Percentiles rank a stretch among this genome's conserved stretches.
phyloP scores from a whole-genome alignment of 73 alveolate genomes.

The Blepharisma stoltei region DNA sequence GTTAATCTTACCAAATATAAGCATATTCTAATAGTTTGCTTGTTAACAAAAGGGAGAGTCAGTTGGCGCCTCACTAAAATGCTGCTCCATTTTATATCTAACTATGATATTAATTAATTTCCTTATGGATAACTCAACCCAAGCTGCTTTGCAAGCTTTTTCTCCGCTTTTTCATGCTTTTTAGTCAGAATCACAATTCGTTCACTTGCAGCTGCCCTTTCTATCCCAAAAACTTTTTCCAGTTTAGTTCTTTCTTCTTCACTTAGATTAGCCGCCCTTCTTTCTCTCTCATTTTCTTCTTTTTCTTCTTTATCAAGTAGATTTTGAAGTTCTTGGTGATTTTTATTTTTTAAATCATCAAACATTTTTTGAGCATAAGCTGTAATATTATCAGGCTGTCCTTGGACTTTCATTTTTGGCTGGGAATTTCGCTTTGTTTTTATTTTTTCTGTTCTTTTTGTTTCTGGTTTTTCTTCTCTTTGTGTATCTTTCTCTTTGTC shows the following conservation, averaged over 20 bases:
- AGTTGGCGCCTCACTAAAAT: no score
- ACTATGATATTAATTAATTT: no score
- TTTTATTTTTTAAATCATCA: conserved; percentile 14
- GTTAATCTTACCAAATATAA: no score
- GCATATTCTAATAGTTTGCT: no score
- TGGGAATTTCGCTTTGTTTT: neutral
- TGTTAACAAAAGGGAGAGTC: no score
- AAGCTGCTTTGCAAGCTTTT: neutral
- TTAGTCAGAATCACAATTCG: neutral
- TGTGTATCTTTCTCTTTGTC: conserved; percentile 5
- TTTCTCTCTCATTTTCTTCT: conserved; percentile 21
- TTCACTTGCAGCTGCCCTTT: conserved; percentile 23
- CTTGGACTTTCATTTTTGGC: neutral
- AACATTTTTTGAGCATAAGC: conserved; percentile 8
- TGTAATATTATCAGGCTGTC: neutral
- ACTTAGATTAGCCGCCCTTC: neutral
- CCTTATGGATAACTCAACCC: neutral
- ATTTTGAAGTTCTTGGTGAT: neutral
- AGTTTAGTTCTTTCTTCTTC: neutral
- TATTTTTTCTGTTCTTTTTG: neutral
- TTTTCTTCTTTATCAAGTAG: conserved; percentile 1
- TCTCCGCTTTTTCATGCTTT: neutral
- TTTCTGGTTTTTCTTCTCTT: neutral
- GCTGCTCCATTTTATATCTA: neutral
- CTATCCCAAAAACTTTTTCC: conserved; percentile 18